Base-by-base conservation (phyloP, 345 rosid species). In the Syzygium grande region DNA sequence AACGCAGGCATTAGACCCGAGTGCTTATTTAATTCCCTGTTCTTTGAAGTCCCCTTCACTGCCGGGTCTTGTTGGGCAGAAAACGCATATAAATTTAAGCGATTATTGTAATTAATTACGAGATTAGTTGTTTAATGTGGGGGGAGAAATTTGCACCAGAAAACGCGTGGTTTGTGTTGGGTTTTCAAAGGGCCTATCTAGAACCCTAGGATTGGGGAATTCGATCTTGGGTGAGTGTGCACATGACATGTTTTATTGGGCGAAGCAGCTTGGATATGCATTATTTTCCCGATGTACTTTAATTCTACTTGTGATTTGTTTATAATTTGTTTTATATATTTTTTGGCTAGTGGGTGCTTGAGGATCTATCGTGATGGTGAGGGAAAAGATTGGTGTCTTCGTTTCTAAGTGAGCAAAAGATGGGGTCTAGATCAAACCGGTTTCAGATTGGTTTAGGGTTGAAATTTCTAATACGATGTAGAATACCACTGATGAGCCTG, bases 111-210 rank as follows among this genome's bases (percentile, higher is more conserved):
- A 56, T 38, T 43, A 23, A 41, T 49, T 21, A 52, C 23, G 3
- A 68, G 80, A 68, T 17, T 17, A 68, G 52, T 86, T 68, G 87
- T 86, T 86, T 52, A 53, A 55, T 52, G 30, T 17, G 38, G 65
- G 12, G 65, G 46, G 49, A 87, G 17, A 65, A 73, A 34, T 38
- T 52, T 77, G 88, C 23, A 78, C 88, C 88, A 22, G 88, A 87
- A 87, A 87, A 87, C 88, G 88, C 88, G 88, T 87, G 78, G 56
- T 43, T 6, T 21, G 88, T 87, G 88, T 78, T 53, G 88, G 85
- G 16, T 87, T 87, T 87, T 87, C 85, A 87, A 87, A 87, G 85
- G 61, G 15, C 63, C 85, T 87, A 84, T 73, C 87, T 73, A 73
- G 58, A 63, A 65, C 87, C 51, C 87, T 68, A 65, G 85, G 88